Base-by-base conservation (phyloP, 1,284 basidiomycete genomes). In the Mycosarcoma mackinlayi region DNA sequence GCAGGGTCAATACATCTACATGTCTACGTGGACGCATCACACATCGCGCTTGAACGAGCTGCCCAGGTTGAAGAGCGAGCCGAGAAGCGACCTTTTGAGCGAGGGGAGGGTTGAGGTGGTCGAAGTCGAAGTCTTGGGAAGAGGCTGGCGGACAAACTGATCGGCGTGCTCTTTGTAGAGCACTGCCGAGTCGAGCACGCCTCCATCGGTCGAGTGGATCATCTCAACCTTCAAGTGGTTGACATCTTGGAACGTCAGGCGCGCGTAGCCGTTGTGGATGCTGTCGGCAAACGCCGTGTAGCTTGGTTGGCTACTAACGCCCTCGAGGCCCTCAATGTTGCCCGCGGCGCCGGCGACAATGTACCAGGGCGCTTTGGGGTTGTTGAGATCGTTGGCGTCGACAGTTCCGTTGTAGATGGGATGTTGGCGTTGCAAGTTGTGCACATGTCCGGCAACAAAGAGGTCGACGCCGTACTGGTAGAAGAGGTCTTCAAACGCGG, bases 401-500 rank as follows among this genome's bases (percentile, higher is more conserved):
- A 75, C 77, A 11, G 57, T 73, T 59, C 77, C 77, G 18, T 60
- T 57, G 44, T 77, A 73, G 23, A 83, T 68, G 0, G 83, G 83
- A 24, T 59, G 70, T 13, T 79, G 64, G n/a, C 82, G 75, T 59
- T 84, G 81, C 47, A 80, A 78, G 73, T 79, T 81, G 74, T 84
- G 83, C 28, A 83, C 82, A 64, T 84, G 83, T 23, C 83, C 83
- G 8, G 69, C 73, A 24, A 70, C 48, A 40, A 80, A 78, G 40
- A 83, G 33, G 50, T 84, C 83, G 31, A 83, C 83, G 19, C 76
- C 76, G 59, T 78, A 76, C 45, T 83, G 69, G 73, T 78, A 74
- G 33, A 84, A 67, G 21, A 79, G 30, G n/a, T 58, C 56, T 65
- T 84, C 83, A 35, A 84, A 84, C 6, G 83, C 80, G 18, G 69